phyloP scores from a whole-genome alignment of 805 yeast species.

The Suhomyces kilbournensis region DNA sequence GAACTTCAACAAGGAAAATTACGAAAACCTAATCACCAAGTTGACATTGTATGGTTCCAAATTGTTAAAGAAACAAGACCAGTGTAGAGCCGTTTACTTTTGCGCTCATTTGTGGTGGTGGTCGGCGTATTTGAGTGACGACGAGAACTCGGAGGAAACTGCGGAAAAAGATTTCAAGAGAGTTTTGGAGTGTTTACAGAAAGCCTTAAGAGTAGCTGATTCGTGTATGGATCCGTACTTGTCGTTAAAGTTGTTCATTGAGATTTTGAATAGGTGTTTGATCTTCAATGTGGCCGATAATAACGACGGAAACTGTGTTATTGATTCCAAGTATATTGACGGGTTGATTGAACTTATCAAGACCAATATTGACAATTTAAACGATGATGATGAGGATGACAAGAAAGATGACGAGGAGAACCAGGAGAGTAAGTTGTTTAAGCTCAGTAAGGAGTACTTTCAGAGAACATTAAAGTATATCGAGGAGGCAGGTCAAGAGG shows the following conservation, averaged over 20 bases:
- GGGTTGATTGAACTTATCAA: slow-evolving; percentile 82
- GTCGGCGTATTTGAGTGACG: slow-evolving; percentile 48
- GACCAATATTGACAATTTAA: slow-evolving; percentile 53
- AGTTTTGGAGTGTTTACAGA: slow-evolving; percentile 86
- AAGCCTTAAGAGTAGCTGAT: slow-evolving; percentile 86
- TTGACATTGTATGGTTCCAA: slow-evolving; percentile 86
- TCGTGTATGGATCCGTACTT: slow-evolving; percentile 81
- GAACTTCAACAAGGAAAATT: slow-evolving; percentile 59
- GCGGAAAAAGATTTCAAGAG: slow-evolving; percentile 45
- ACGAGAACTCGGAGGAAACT: slow-evolving; percentile 20
- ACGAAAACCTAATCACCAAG: slow-evolving; percentile 78
- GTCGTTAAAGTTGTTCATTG: slow-evolving; percentile 81
- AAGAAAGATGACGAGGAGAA: slow-evolving; percentile 16
- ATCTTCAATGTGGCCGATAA: slow-evolving; percentile 69
- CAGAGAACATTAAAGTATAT: slow-evolving; percentile 72
- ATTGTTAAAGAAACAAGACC: slow-evolving; percentile 87
- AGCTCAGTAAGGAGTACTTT: slow-evolving; percentile 42
- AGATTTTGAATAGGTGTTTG: slow-evolving; percentile 80
- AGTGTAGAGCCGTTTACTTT: slow-evolving; percentile 83
- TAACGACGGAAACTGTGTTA: slow-evolving; percentile 56
- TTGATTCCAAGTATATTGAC: slow-evolving; percentile 73
- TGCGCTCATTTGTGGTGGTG: slow-evolving; percentile 97
- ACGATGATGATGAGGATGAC: slow-evolving; percentile 22
- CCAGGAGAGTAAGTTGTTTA: slow-evolving; percentile 28
- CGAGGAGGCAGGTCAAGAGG: slow-evolving; percentile 59